These are phyloP conservation scores for Carpinus viminea DNA, from an alignment of 306 rosid genomes.

Conservation along the genomic window DNA sequence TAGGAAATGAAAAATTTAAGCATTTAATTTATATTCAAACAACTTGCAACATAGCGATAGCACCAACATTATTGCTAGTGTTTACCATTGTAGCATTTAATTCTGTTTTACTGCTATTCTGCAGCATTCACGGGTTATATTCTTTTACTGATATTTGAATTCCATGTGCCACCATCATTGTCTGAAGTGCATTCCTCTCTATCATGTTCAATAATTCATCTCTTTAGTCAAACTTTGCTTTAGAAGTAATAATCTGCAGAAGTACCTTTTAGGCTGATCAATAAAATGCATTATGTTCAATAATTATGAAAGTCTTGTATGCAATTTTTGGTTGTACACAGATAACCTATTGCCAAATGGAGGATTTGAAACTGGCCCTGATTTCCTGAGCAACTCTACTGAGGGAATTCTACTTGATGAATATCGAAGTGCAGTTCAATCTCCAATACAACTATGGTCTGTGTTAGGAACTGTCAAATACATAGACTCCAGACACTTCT, in stretches of 20 bases:
- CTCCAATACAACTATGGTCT: slow-evolving; percentile 34
- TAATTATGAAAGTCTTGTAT: neutral
- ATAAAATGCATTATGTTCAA: neutral
- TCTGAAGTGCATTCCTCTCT: neutral
- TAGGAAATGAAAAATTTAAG: too few species aligned
- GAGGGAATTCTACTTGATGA: slow-evolving; percentile 37
- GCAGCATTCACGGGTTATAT: too few species aligned
- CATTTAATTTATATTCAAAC: too few species aligned
- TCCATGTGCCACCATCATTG: too few species aligned
- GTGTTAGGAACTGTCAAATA: slow-evolving; percentile 34
- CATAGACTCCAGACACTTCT: slow-evolving; percentile 34
- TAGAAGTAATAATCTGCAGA: neutral
- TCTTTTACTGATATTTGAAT: too few species aligned
- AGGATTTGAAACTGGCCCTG: slow-evolving; percentile 40
- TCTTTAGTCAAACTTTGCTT: neutral
- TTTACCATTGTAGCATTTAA: too few species aligned
- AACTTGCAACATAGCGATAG: too few species aligned
- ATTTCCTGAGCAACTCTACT: slow-evolving; percentile 23
- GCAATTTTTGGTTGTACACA: slow-evolving; percentile 14
- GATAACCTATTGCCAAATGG: slow-evolving; percentile 27
- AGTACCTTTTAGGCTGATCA: neutral
- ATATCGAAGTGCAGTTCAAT: slow-evolving; percentile 26
- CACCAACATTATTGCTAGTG: neutral
- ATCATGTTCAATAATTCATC: neutral
- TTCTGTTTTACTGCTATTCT: too few species aligned